Evolutionary conservation across 1,284 basidiomycete genomes (phyloP), one percentile per base, ranked within the genome.

Genomic region (Ceratobasidium papillatum): DNA sequence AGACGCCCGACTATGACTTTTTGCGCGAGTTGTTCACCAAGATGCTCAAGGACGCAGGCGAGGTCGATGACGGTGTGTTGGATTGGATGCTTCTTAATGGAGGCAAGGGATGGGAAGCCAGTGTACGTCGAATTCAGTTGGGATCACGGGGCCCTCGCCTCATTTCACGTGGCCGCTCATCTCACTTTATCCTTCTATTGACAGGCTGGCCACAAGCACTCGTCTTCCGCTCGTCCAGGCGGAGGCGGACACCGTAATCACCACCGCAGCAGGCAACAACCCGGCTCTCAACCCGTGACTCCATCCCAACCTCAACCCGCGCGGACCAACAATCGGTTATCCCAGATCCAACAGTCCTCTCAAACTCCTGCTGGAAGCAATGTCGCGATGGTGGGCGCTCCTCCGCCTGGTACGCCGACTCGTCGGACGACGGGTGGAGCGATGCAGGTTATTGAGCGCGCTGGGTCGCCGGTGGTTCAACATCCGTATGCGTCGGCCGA

Each of bases 1-100:
- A 98, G 85, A 91, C 91, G 36, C 97, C 97, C 1, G 97, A 99
- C 83, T 99, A 99, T 80, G 96, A 98, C 81, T 99, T 99, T 82
- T 86, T 99, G 77, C 89, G 96, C 65, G 97, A 99, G 78, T 86
- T 99, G 43, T 98, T 99, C 82, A 86, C 90, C 62, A 98, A 98
- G 82, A 91, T 98, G 47, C 84, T 99, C 77, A 96, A 95, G 86
- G 95, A 91, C 69, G 83, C 90, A 0, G 94, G 94, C 75, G 97
- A 98, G 82, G 86, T 89, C 47, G 97, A 99, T 78, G 97, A 99
- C 82, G 93, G 94, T 45, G 85, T 96, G 12, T 99, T 95, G 80
- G 98, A 99, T 81, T 99, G 98, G 97, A 98, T 96, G 93, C 81
- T 95, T 62, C 85, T 99, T 75, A 98, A 99, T 83, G 88, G 87